Evolutionary conservation across 768 basidiomycete genomes (phyloP).

Genomic region (Termitomyces sp.): DNA sequence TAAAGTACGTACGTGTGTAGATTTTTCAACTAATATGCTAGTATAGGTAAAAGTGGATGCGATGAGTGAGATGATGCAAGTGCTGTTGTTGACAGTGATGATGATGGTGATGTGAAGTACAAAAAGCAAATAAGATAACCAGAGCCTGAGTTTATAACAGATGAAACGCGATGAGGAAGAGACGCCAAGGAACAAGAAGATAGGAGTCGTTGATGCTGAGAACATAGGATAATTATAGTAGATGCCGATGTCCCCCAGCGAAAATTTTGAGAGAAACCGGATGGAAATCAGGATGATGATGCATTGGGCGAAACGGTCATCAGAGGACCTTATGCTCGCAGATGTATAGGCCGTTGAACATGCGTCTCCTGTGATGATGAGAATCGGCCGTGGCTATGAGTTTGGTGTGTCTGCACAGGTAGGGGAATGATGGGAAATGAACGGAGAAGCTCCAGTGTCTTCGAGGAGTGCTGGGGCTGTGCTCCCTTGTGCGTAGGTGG

Average conservation of each 20-base stretch:
- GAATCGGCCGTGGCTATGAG: slow-evolving; percentile 18
- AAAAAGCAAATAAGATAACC: slow-evolving; percentile 11
- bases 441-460: slow-evolving; percentile 43
- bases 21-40: neutral
- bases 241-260: slow-evolving; percentile 10
- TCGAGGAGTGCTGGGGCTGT: slow-evolving; percentile 26
- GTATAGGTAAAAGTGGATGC: slow-evolving; percentile 2
- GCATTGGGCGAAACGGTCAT: neutral
- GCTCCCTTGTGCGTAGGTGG: slow-evolving; percentile 18
- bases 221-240: slow-evolving; percentile 13
- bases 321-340: slow-evolving; percentile 2
- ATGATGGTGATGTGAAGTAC: slow-evolving; percentile 12
- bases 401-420: slow-evolving; percentile 20
- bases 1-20: neutral
- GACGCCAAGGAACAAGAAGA: slow-evolving; percentile 8
- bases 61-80: slow-evolving; percentile 10
- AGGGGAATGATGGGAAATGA: slow-evolving; percentile 47
- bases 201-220: slow-evolving; percentile 13
- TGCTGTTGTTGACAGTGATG: slow-evolving; percentile 8
- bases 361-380: slow-evolving; percentile 18
- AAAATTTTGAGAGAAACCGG: slow-evolving; percentile 8
- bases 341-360: slow-evolving; percentile 14
- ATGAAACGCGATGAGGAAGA: slow-evolving; percentile 13
- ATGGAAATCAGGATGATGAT: neutral
- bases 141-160: slow-evolving; percentile 4